Conservation (phyloP, 2,329 filamentous ascomycete species). For the Nannizziopsis barbatae region DNA sequence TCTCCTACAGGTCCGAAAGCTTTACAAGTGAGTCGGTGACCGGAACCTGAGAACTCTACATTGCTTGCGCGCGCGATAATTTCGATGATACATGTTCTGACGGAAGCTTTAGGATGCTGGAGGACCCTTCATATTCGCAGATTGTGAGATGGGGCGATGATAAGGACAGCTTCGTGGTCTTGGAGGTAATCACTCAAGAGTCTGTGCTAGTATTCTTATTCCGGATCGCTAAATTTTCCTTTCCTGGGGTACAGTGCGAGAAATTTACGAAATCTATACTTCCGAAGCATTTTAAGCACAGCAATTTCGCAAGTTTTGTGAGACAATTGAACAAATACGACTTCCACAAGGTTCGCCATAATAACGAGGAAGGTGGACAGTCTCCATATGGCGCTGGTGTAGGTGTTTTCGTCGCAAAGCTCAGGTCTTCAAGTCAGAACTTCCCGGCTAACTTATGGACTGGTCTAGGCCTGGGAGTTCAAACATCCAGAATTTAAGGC, state of each 20-base stretch:
- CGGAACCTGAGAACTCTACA: neutral
- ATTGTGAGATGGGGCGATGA: constrained; percentile 94
- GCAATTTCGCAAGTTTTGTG: constrained; percentile 95
- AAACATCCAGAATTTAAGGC: constrained; percentile 93
- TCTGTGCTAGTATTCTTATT: neutral
- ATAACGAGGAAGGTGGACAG: constrained; percentile 73
- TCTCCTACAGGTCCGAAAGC: constrained; percentile 69
- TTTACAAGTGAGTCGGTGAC: constrained; percentile 69
- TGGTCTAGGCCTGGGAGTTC: constrained; percentile 74
- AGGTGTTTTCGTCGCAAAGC: constrained; percentile 20
- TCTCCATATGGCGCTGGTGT: constrained; percentile 74
- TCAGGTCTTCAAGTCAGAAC: neutral
- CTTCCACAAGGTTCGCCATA: constrained; percentile 92
- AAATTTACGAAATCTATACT: constrained; percentile 96
- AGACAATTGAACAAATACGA: constrained; percentile 95
- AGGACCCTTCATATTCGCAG: constrained; percentile 82
- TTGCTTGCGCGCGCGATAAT: neutral
- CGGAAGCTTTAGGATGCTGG: constrained; percentile 63
- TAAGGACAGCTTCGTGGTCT: constrained; percentile 89
- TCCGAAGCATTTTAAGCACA: constrained; percentile 98
- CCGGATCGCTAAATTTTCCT: too few species aligned
- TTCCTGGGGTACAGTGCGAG: constrained; percentile 56
- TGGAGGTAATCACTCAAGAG: constrained; percentile 55
- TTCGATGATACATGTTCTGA: neutral
- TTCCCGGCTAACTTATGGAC: neutral